Percentiles rank a stretch among this genome's conserved stretches.
Conservation (phyloP, 805 yeast genomes). For the Jamesozyma jinghongensis region DNA sequence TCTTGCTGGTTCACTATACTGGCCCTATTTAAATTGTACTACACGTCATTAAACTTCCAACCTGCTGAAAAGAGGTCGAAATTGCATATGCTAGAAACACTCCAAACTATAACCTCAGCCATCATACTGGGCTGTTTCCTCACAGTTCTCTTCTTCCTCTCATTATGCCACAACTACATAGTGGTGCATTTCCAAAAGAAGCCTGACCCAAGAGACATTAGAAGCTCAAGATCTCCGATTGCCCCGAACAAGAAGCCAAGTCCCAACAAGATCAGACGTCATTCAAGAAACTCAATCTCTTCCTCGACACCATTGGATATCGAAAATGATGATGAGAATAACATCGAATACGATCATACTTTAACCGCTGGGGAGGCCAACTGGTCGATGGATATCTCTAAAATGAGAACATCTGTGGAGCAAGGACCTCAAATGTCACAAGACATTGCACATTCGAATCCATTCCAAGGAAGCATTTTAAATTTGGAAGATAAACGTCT, state of each 20-base stretch:
- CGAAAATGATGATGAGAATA: conserved; percentile 19
- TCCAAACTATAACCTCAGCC: conserved; percentile 7
- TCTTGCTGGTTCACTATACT: too few relatives aligned
- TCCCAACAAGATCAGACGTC: conserved; percentile 4
- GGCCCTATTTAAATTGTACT: too few relatives aligned
- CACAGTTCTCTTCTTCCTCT: conserved; percentile 19
- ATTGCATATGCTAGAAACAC: conserved; percentile 1
- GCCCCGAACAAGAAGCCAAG: conserved; percentile 7
- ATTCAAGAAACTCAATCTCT: conserved; percentile 11
- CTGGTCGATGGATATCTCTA: neutral
- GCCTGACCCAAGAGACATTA: conserved; percentile 24
- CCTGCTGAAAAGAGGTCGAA: too few relatives aligned
- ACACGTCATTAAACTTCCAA: too few relatives aligned
- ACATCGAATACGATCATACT: conserved; percentile 26
- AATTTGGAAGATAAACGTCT: conserved; percentile 28
- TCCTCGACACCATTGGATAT: conserved; percentile 17
- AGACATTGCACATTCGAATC: conserved; percentile 16
- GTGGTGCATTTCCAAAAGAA: conserved; percentile 18
- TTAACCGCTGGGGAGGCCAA: conserved; percentile 12
- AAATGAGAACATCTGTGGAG: neutral
- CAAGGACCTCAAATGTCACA: neutral
- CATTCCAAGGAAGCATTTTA: conserved; percentile 19
- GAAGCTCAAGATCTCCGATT: conserved; percentile 18
- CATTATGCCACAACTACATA: conserved; percentile 26
- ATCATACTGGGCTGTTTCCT: conserved; percentile 12